These are phyloP conservation scores for Fusarium chlamydosporum DNA, from an alignment of 2,329 filamentous ascomycete genomes.

Conservation along the genomic window DNA sequence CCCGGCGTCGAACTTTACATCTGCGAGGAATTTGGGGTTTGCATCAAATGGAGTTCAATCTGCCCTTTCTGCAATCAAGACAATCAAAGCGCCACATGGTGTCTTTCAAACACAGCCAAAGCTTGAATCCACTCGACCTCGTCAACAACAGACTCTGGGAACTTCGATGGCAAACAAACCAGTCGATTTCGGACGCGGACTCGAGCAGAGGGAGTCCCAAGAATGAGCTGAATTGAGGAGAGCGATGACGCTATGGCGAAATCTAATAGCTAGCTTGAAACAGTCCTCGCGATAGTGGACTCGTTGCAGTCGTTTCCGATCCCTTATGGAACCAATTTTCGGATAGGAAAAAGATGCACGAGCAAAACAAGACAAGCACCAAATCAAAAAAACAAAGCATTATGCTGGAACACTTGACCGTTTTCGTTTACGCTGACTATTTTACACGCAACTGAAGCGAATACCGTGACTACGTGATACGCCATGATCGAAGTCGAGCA, in stretches of 20 bases:
- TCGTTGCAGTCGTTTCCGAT: slow-evolving; percentile 46
- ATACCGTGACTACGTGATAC: slow-evolving; percentile 41
- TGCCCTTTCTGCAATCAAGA: slow-evolving; percentile 48
- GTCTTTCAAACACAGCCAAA: slow-evolving; percentile 49
- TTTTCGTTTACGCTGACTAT: slow-evolving; percentile 22
- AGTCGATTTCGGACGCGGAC: slow-evolving; percentile 49
- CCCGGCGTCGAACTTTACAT: slow-evolving; percentile 39
- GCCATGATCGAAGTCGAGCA: slow-evolving; percentile 16
- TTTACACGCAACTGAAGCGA: slow-evolving; percentile 33
- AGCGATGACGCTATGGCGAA: slow-evolving; percentile 56
- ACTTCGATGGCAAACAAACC: slow-evolving; percentile 43
- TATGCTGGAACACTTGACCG: slow-evolving; percentile 46
- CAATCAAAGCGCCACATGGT: slow-evolving; percentile 43
- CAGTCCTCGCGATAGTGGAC: slow-evolving; percentile 53
- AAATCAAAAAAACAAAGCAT: slow-evolving; percentile 51
- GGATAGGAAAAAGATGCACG: slow-evolving; percentile 46
- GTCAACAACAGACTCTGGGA: slow-evolving; percentile 51
- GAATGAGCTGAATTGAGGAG: slow-evolving; percentile 52
- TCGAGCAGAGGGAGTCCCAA: slow-evolving; percentile 40
- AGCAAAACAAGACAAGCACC: slow-evolving; percentile 53
- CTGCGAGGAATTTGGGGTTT: slow-evolving; percentile 45
- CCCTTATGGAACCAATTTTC: slow-evolving; percentile 48
- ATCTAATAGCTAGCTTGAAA: slow-evolving; percentile 57
- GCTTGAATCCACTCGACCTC: slow-evolving; percentile 52
- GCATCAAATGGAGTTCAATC: slow-evolving; percentile 51